Evolutionary conservation across 192 early-diverging fungal genomes (phyloP).

Genomic region (Podila clonocystis): DNA sequence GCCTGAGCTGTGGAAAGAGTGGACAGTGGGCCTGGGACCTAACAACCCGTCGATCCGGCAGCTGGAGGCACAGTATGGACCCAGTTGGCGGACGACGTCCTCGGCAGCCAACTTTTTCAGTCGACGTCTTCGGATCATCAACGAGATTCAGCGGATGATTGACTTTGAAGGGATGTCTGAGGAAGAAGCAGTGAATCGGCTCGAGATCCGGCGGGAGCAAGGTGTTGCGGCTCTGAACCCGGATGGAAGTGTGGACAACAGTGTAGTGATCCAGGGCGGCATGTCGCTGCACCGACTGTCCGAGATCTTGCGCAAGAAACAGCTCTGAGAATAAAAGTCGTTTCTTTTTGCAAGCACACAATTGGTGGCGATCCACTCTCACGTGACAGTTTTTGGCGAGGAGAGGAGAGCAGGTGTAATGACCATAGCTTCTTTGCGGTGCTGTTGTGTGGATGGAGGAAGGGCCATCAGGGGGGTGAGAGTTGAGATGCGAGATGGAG

Average conservation of each 20-base stretch:
- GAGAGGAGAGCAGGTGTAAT: too few relatives aligned
- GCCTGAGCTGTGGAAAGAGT: constrained; percentile 41
- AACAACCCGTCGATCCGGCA: constrained; percentile 35
- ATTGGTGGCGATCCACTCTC: not conserved
- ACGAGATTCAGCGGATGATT: constrained; percentile 36
- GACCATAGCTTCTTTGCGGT: too few relatives aligned
- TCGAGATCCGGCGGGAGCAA: constrained; percentile 30
- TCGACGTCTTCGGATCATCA: constrained; percentile 32
- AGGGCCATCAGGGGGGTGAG: too few relatives aligned
- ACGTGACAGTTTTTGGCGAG: too few relatives aligned
- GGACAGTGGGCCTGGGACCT: constrained; percentile 41
- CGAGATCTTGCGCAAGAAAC: not conserved
- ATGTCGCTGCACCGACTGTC: not conserved
- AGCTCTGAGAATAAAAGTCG: not conserved
- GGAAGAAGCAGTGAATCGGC: constrained; percentile 27
- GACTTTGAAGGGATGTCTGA: constrained; percentile 29
- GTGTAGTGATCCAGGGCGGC: not conserved
- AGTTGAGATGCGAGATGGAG: too few relatives aligned
- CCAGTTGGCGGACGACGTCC: constrained; percentile 35
- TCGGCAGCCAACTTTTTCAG: constrained; percentile 45
- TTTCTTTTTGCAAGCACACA: not conserved
- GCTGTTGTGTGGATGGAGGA: too few relatives aligned
- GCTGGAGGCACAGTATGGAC: constrained; percentile 32
- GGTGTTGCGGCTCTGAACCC: constrained; percentile 13
- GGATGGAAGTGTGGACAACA: constrained; percentile 8